Base-by-base conservation (phyloP, 305 asterid species). In the Striga hermonthica region DNA sequence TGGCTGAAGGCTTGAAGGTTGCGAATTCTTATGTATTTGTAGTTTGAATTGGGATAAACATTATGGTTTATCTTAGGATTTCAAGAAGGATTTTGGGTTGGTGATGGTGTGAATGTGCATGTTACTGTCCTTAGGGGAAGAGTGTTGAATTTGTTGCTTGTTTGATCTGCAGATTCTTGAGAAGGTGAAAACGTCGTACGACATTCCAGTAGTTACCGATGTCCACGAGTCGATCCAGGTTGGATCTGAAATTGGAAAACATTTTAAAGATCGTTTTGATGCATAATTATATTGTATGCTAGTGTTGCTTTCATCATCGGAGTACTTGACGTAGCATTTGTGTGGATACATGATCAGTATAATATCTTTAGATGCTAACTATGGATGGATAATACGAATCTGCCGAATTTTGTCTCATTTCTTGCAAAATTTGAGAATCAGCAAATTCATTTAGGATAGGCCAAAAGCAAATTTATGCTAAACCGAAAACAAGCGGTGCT, bases 181-280 rank as follows among this genome's bases (percentile, higher is more conserved):
- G 80, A 91, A 77, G 79, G 97, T 92, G 68, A 92, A 89, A 68
- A 60, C 78, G 2, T 81, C 82, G 1, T 87, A 82, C 74, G 96
- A 85, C 64, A 12, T 92, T 64, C 97, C 98, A 45, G 66, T 89
- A 61, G 81, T 92, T 36, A 92, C 98, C 1, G 98, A 91, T 74
- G 95, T 91, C 49, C 97, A 91, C 12, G 97, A 89, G 78, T 10
- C 88, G 6, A 72, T 75, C 15, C 97, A 91, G 95, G 97, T 90
- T 43, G 3, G 68, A 57, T 52, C 16, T 47, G 3, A 22, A 22
- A 22, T 22, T 22, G 31, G 31, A 2, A 22, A 22, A 22, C n/a
- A 22, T 22, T 22, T 22, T 22, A 22, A 22, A 22, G 31, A 22
- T 22, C 1, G 2, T 22, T 22, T 22, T 22, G 31, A 22, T 22